These are phyloP conservation scores for Batrachochytrium dendrobatidis DNA, from an alignment of 371 early-diverging fungal genomes.

Conservation along the genomic window DNA sequence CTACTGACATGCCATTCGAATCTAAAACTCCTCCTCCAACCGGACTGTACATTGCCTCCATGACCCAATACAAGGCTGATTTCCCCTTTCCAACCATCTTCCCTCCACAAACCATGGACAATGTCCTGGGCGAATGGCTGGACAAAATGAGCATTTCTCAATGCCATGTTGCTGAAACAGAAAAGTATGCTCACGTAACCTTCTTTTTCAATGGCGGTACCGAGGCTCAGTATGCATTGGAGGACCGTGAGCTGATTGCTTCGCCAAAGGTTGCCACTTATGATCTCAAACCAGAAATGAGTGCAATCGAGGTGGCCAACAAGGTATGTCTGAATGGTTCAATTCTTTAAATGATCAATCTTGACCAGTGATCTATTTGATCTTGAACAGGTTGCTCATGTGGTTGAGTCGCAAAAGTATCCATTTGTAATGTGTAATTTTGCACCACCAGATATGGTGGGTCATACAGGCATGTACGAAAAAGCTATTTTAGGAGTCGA, in stretches of 20 bases:
- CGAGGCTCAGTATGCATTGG: conserved; percentile 79
- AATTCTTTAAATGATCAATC: no score
- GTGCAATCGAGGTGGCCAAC: conserved; percentile 79
- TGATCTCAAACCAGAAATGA: conserved; percentile 96
- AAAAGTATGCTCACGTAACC: conserved; percentile 99
- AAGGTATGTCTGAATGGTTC: conserved; percentile 38
- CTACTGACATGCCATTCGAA: conserved; percentile 74
- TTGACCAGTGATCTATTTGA: no score
- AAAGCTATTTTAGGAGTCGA: conserved; percentile 90
- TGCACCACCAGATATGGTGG: conserved; percentile 99
- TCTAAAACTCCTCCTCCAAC: background rate
- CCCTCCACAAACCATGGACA: conserved; percentile 92
- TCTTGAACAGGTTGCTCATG: conserved; percentile 59
- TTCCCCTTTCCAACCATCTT: conserved; percentile 89
- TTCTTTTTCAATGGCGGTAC: conserved; percentile 99
- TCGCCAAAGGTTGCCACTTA: conserved; percentile 97
- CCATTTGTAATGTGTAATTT: conserved; percentile 99
- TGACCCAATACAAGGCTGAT: conserved; percentile 97
- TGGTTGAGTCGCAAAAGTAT: conserved; percentile 66
- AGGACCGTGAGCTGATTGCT: conserved; percentile 85
- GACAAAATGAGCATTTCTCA: conserved; percentile 77
- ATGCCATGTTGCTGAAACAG: conserved; percentile 97
- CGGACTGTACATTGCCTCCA: conserved; percentile 70
- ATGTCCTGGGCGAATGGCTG: conserved; percentile 96
- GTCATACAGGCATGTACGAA: conserved; percentile 97